Evolutionary conservation across 495 filamentous ascomycete species (phyloP).

Genomic region (Penicillium antarcticum): DNA sequence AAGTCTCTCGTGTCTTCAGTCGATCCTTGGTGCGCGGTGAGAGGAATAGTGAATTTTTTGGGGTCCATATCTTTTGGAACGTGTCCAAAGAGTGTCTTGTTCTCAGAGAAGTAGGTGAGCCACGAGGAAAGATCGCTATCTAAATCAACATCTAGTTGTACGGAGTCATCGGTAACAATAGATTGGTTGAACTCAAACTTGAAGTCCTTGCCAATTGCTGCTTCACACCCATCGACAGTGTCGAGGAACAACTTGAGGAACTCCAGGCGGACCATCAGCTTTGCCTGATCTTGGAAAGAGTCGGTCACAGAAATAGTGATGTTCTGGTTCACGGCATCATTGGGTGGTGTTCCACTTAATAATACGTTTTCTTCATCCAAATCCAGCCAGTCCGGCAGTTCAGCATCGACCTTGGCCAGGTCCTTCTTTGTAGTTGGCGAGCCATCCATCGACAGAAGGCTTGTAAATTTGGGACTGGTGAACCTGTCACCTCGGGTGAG

Average conservation of each 20-base stretch:
- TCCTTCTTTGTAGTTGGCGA: slow-evolving; percentile 41
- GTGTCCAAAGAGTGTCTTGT: slow-evolving; percentile 57
- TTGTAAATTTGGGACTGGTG: slow-evolving; percentile 50
- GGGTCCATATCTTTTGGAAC: slow-evolving; percentile 51
- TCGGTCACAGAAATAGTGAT: slow-evolving; percentile 66
- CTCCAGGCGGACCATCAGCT: slow-evolving; percentile 59
- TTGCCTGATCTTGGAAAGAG: slow-evolving; percentile 59
- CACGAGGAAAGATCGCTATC: slow-evolving; percentile 52
- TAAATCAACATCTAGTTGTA: slow-evolving; percentile 53
- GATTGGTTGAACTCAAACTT: slow-evolving; percentile 58
- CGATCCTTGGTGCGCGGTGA: slow-evolving; percentile 49
- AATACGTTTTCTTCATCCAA: slow-evolving; percentile 61
- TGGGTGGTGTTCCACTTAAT: slow-evolving; percentile 62
- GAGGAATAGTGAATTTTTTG: slow-evolving; percentile 40
- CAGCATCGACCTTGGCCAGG: slow-evolving; percentile 46
- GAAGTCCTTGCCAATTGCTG: slow-evolving; percentile 62
- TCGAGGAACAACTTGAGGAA: slow-evolving; percentile 46
- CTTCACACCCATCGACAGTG: slow-evolving; percentile 44
- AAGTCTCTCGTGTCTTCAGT: slow-evolving; percentile 47
- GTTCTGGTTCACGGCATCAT: slow-evolving; percentile 52
- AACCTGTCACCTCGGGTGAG: slow-evolving; percentile 54
- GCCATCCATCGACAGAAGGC: slow-evolving; percentile 61
- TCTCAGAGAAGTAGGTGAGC: slow-evolving; percentile 61
- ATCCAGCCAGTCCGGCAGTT: slow-evolving; percentile 66
- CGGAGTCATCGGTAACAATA: slow-evolving; percentile 48